Percentiles rank a stretch among this genome's conserved stretches.
These are phyloP conservation scores for Eucalyptus microcorys DNA, from an alignment of 345 rosid genomes.

Conservation along the genomic window DNA sequence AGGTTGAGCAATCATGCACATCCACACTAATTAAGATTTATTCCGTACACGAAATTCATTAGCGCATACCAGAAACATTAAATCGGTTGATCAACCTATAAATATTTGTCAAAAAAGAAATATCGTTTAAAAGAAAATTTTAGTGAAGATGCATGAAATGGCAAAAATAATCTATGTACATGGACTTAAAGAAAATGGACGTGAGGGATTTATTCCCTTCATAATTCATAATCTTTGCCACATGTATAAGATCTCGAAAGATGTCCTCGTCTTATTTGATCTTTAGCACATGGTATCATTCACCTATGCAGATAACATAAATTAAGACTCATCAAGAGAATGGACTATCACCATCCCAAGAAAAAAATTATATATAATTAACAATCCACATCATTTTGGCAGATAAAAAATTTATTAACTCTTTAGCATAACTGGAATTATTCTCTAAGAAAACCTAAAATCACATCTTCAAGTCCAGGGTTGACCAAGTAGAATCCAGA, in stretches of 20 bases:
- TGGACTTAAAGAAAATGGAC: neutral
- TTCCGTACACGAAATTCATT: neutral
- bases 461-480: neutral
- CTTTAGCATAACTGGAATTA: neutral
- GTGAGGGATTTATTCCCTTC: neutral
- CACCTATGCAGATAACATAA: neutral
- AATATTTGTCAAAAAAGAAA: neutral
- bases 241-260: neutral
- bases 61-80: neutral
- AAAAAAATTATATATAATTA: neutral
- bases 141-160: neutral
- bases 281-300: neutral
- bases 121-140: neutral
- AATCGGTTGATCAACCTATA: neutral
- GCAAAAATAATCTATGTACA: neutral
- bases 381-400: neutral
- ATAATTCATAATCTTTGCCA: neutral
- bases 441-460: neutral
- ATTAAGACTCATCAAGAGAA: neutral
- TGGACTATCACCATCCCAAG: neutral
- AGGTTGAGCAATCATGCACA: neutral
- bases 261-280: neutral
- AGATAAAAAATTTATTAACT: neutral
- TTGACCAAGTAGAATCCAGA: neutral
- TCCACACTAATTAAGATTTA: neutral